A percentile compares a stretch with the other conserved stretches of the same genome.
These are phyloP conservation scores for Cryoendolithus antarcticus DNA, from an alignment of 2,329 filamentous ascomycete species.

Conservation along the genomic window DNA sequence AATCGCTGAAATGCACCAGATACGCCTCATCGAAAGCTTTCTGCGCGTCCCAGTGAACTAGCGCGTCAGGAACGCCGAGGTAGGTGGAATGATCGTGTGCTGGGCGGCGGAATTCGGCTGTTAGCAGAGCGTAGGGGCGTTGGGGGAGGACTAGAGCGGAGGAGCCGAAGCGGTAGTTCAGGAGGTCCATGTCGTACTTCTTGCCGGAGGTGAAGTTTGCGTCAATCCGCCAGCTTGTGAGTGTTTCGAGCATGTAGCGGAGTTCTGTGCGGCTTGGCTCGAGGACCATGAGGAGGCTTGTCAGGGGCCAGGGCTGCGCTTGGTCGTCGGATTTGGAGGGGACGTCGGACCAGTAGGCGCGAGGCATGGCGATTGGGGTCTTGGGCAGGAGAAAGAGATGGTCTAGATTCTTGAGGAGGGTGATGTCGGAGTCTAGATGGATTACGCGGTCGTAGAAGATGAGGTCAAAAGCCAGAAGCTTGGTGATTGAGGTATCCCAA, in stretches of 20 bases:
- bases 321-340: slow-evolving; percentile 1
- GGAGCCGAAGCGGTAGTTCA: slow-evolving; percentile 48
- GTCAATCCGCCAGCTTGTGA: slow-evolving; percentile 21
- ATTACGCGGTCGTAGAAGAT: slow-evolving; percentile 48
- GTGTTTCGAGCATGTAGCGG: slow-evolving; percentile 25
- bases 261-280: slow-evolving; percentile 46
- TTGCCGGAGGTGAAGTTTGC: slow-evolving; percentile 28
- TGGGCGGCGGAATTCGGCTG: slow-evolving; percentile 44
- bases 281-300: slow-evolving; percentile 51
- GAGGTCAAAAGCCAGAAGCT: slow-evolving; percentile 56
- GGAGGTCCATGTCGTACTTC: slow-evolving; percentile 48
- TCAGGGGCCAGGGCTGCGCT: slow-evolving; percentile 34
- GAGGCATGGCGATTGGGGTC: slow-evolving; percentile 51
- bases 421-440: slow-evolving; percentile 50
- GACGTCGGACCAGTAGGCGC: slow-evolving; percentile 49
- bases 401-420: slow-evolving; percentile 49
- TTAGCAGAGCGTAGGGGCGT: slow-evolving; percentile 46
- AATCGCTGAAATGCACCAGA: slow-evolving; percentile 57
- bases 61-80: slow-evolving; percentile 32
- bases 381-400: slow-evolving; percentile 56
- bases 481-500: slow-evolving; percentile 54
- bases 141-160: slow-evolving; percentile 50
- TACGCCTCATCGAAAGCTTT: slow-evolving; percentile 46
- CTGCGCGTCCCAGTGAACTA: slow-evolving; percentile 42
- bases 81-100: slow-evolving; percentile 36